A percentile compares a stretch with the other conserved stretches of the same genome.
These are phyloP conservation scores for Ophiostoma ips DNA, from an alignment of 2,329 filamentous ascomycete species.

Conservation along the genomic window DNA sequence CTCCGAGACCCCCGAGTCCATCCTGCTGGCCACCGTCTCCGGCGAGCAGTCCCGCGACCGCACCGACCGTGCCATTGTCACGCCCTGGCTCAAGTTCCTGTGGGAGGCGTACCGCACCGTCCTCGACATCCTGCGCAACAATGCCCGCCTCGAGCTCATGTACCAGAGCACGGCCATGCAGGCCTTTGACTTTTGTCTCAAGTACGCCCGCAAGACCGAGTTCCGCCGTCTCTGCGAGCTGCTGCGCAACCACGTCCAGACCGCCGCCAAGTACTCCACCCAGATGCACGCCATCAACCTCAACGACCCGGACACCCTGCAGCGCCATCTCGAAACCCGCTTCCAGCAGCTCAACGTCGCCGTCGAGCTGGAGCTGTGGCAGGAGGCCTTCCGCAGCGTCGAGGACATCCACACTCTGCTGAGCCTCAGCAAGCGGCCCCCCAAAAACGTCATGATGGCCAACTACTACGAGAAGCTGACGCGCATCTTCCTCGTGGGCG, in stretches of 20 bases:
- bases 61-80: constrained; percentile 95
- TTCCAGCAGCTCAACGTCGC: constrained; percentile 98
- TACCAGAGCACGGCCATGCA: constrained; percentile 97
- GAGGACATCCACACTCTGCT: constrained; percentile 97
- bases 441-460: constrained; percentile 99
- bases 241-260: constrained; percentile 95
- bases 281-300: constrained; percentile 99
- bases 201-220: constrained; percentile 97
- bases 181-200: constrained; percentile 96
- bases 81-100: constrained; percentile 97
- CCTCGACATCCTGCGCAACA: constrained; percentile 97
- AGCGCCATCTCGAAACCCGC: constrained; percentile 92
- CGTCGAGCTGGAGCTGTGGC: constrained; percentile 95
- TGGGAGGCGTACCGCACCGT: constrained; percentile 99
- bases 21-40: constrained; percentile 92
- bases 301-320: constrained; percentile 90
- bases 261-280: constrained; percentile 94
- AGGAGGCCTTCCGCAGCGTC: constrained; percentile 97
- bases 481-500: constrained; percentile 94
- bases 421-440: constrained; percentile 91
- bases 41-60: constrained; percentile 95
- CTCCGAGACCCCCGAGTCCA: constrained; percentile 93
- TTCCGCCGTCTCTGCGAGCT: constrained; percentile 97
- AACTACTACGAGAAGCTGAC: constrained; percentile 99
- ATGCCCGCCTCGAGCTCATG: constrained; percentile 90